Base-by-base conservation (phyloP, 177 flowering plant genomes). In the Telopea speciosissima region DNA sequence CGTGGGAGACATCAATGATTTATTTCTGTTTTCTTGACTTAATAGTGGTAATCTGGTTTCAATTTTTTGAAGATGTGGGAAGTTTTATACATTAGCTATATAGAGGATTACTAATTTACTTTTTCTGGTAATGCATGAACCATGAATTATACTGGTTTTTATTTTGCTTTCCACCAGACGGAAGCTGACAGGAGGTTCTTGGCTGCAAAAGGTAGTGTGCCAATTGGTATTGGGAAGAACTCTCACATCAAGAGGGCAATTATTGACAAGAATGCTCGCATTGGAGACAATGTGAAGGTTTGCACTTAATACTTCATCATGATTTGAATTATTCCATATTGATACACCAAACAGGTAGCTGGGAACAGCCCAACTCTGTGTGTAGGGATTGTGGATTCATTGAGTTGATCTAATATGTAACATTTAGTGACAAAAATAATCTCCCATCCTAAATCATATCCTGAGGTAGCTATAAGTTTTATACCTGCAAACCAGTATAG, bases 261-360 rank as follows among this genome's bases (percentile, higher is more conserved):
- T n/a, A 91, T 93, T 66, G 98, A 93, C 90, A 93, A 93, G 78
- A 93, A 93, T 78, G 98, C 98, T 66, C 86, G 98, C 24, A 88
- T 93, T 56, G 98, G 98, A 19, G 94, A 88, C 22, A 76, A 90
- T 77, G 98, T 93, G 65, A 90, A 90, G 96, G 97, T 93, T 33
- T 54, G 28, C 25, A 40, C 61, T 33, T 19, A 56, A 33, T 42
- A 25, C 62, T 45, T 21, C 59, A 54, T 14, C 36, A n/a, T 22
- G 19, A 9, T 16, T 49, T 62, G 31, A 44, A 31, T 5, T 25
- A 42, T 62, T 28, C 4, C 25, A 22, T 6, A 40, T 40, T 61
- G 6, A 19, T 5, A 16, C n/a, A 21, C 6, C 65, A 63, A 63
- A 26, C 65, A 63, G 21, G 16, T 17, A 12, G 10, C 28, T 62